A percentile compares a stretch with the other conserved stretches of the same genome.
phyloP scores from a whole-genome alignment of 2,329 filamentous ascomycete species.

The Fusarium papillatum region DNA sequence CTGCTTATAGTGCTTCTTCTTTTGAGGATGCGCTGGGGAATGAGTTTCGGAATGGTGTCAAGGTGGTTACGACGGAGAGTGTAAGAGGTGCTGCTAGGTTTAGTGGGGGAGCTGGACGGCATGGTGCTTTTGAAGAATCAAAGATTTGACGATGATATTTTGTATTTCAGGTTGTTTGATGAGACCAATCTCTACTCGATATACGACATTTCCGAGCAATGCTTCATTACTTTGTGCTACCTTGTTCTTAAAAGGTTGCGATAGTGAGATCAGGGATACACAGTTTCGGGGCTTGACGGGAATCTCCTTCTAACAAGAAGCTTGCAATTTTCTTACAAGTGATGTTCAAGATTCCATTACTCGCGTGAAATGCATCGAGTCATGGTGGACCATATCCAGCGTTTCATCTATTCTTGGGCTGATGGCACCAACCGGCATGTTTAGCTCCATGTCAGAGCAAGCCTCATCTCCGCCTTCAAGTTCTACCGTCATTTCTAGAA shows the following conservation, averaged over 20 bases:
- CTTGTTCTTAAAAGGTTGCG: neutral
- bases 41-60: constrained; percentile 60
- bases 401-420: neutral
- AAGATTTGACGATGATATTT: neutral
- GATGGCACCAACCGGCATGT: neutral
- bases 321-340: neutral
- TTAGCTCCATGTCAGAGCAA: neutral
- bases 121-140: neutral
- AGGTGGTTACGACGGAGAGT: constrained; percentile 58
- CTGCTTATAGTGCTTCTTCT: constrained; percentile 59
- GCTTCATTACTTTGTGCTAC: neutral
- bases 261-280: neutral
- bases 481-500: neutral
- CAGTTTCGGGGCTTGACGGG: too few relatives aligned
- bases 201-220: neutral
- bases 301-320: neutral
- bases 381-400: neutral
- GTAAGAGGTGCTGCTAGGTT: constrained; percentile 41
- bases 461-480: neutral
- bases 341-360: neutral
- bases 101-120: constrained; percentile 20
- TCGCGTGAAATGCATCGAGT: neutral
- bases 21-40: constrained; percentile 64
- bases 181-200: neutral
- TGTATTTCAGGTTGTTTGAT: neutral